These are phyloP conservation scores for Hanseniaspora singularis DNA, from an alignment of 805 yeast genomes.

Conservation along the genomic window DNA sequence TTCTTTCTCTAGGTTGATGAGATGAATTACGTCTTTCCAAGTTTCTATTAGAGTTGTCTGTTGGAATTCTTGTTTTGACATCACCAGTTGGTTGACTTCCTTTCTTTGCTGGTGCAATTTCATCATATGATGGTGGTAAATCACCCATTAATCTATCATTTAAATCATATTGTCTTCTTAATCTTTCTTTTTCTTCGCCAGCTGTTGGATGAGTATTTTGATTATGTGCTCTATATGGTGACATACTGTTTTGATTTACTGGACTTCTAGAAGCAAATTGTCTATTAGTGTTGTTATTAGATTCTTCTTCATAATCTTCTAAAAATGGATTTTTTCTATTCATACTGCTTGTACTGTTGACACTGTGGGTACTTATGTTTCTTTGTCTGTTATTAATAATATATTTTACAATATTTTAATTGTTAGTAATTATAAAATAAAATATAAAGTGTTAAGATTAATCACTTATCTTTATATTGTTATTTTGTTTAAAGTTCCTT, in stretches of 20 bases:
- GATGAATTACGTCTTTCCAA: too few relatives aligned
- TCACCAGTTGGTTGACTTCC: constrained; percentile 17
- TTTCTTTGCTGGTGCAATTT: constrained; percentile 36
- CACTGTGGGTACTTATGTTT: constrained; percentile 8
- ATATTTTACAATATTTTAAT: too few relatives aligned
- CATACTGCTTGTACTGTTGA: constrained; percentile 12
- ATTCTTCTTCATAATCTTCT: constrained; percentile 20
- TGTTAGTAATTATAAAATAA: neutral
- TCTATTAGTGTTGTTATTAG: constrained; percentile 15
- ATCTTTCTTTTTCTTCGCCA: constrained; percentile 25
- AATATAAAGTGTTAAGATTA: neutral
- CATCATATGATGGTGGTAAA: constrained; percentile 60
- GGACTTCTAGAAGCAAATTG: too few relatives aligned
- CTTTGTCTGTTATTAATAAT: constrained; percentile 3
- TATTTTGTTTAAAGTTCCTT: too few relatives aligned
- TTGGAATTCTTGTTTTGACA: constrained; percentile 17
- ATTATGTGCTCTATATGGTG: too few relatives aligned
- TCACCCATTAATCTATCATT: constrained; percentile 22
- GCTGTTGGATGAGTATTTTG: constrained; percentile 28
- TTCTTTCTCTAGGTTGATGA: constrained; percentile 16
- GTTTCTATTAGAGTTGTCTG: constrained; percentile 16
- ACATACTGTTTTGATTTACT: too few relatives aligned
- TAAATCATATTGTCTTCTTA: constrained; percentile 25
- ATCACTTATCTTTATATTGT: too few relatives aligned
- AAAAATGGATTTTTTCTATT: constrained; percentile 26